These are phyloP conservation scores for Leccinum imitatum DNA, from an alignment of 768 basidiomycete species.

Conservation along the genomic window DNA sequence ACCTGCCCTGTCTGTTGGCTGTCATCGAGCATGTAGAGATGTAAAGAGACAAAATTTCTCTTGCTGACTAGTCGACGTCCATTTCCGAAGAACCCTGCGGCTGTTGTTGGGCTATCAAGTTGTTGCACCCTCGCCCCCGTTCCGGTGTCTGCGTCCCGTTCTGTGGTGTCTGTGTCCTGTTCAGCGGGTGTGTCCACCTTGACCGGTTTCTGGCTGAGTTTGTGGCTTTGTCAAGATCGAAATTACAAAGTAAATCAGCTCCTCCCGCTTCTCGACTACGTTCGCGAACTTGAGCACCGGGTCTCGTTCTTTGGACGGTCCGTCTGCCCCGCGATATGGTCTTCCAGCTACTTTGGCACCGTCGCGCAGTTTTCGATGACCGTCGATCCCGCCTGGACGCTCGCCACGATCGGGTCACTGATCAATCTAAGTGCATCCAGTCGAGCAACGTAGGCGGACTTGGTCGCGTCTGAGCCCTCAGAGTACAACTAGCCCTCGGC, in stretches of 20 bases:
- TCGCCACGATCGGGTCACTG: conserved; percentile 82
- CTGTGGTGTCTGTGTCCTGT: conserved; percentile 72
- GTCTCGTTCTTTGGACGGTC: conserved; percentile 90
- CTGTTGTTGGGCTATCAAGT: conserved; percentile 10
- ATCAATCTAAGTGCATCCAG: conserved; percentile 81
- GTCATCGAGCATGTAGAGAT: not conserved
- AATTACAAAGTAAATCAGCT: conserved; percentile 84
- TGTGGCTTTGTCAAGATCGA: conserved; percentile 88
- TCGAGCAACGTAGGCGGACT: conserved; percentile 87
- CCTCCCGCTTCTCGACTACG: conserved; percentile 89
- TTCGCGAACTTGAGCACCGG: conserved; percentile 80
- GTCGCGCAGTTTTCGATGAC: conserved; percentile 90
- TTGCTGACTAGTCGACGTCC: conserved; percentile 70
- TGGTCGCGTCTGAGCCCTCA: conserved; percentile 92
- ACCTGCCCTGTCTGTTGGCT: not conserved
- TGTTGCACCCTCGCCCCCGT: conserved; percentile 38
- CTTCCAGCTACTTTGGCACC: conserved; percentile 93
- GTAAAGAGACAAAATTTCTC: not conserved
- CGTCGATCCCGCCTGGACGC: conserved; percentile 66
- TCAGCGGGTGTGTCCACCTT: conserved; percentile 45
- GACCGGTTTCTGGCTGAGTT: conserved; percentile 68
- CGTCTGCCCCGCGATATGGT: conserved; percentile 81
- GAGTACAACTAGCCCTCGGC: conserved; percentile 97
- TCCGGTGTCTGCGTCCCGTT: conserved; percentile 57
- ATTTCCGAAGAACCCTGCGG: conserved; percentile 61